These are phyloP conservation scores for Calonectria pseudoreteaudii DNA, from an alignment of 2,329 filamentous ascomycete genomes.

Conservation along the genomic window DNA sequence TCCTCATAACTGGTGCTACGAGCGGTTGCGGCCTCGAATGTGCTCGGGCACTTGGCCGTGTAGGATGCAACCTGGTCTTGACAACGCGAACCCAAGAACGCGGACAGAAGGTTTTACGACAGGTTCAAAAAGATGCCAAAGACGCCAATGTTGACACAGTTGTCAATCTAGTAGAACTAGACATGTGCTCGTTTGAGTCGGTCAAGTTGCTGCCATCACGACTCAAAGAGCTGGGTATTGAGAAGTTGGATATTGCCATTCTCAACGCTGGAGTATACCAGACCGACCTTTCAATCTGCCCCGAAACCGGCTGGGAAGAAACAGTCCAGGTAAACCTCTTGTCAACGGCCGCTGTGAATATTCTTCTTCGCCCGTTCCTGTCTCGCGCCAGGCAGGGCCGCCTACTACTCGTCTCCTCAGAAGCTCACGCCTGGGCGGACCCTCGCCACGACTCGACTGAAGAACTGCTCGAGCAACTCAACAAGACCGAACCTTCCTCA, in stretches of 20 bases:
- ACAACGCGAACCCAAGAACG: not conserved
- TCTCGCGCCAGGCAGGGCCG: not conserved
- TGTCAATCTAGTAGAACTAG: not conserved
- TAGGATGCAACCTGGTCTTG: not conserved
- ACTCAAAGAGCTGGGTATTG: not conserved
- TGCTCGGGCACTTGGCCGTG: not conserved
- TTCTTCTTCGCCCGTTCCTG: not conserved
- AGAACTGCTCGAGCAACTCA: not conserved
- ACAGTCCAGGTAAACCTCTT: not conserved
- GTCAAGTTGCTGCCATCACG: not conserved
- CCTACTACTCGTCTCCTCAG: not conserved
- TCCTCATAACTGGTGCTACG: not conserved
- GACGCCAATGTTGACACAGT: not conserved
- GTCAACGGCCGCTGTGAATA: not conserved
- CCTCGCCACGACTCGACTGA: not conserved
- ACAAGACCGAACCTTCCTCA: not conserved
- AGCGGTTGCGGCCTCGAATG: not conserved
- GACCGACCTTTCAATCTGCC: not conserved
- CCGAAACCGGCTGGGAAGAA: not conserved
- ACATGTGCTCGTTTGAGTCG: not conserved
- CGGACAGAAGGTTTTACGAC: not conserved
- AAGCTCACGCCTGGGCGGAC: not conserved
- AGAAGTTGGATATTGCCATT: not conserved
- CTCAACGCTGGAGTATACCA: not conserved
- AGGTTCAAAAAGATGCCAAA: not conserved